phyloP scores from a whole-genome alignment of 768 basidiomycete genomes.

The Mycena leptocephala region DNA sequence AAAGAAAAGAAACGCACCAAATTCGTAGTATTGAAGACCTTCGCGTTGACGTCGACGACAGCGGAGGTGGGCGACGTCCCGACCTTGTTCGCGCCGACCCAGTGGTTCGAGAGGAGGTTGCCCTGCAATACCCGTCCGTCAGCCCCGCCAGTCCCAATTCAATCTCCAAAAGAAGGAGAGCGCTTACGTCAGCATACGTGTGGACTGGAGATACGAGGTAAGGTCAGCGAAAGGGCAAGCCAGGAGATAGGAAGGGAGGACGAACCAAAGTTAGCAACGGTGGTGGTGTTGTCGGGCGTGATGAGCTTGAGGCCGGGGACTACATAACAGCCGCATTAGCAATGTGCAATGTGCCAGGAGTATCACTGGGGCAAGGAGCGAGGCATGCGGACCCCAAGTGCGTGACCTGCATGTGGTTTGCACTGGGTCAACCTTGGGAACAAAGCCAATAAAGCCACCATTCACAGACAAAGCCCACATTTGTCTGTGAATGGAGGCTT shows the following conservation, averaged over 20 bases:
- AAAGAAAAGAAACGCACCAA: slow-evolving; percentile 51
- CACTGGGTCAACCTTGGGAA: too few species aligned
- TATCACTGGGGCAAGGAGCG: too few species aligned
- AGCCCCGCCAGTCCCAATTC: too few species aligned
- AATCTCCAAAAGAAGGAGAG: too few species aligned
- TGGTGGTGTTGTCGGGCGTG: slow-evolving; percentile 74
- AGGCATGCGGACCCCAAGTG: too few species aligned
- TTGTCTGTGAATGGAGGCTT: too few species aligned
- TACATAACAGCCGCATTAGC: slow-evolving; percentile 36
- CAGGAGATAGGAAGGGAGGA: background rate
- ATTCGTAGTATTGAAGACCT: slow-evolving; percentile 66
- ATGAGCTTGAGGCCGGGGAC: slow-evolving; percentile 70
- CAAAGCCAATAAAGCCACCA: too few species aligned
- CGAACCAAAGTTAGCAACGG: slow-evolving; percentile 67
- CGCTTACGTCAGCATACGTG: slow-evolving; percentile 51
- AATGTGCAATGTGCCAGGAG: too few species aligned
- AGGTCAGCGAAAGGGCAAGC: slow-evolving; percentile 1
- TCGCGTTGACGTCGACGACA: slow-evolving; percentile 73
- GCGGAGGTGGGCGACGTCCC: slow-evolving; percentile 50
- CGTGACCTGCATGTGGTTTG: too few species aligned
- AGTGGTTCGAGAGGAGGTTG: slow-evolving; percentile 74
- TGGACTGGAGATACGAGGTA: slow-evolving; percentile 50
- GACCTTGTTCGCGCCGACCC: slow-evolving; percentile 72
- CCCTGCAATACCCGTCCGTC: slow-evolving; percentile 35
- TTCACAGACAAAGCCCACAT: too few species aligned